Base-by-base conservation (phyloP, 176 grass and related monocot genomes). In the Raddia guianensis region DNA sequence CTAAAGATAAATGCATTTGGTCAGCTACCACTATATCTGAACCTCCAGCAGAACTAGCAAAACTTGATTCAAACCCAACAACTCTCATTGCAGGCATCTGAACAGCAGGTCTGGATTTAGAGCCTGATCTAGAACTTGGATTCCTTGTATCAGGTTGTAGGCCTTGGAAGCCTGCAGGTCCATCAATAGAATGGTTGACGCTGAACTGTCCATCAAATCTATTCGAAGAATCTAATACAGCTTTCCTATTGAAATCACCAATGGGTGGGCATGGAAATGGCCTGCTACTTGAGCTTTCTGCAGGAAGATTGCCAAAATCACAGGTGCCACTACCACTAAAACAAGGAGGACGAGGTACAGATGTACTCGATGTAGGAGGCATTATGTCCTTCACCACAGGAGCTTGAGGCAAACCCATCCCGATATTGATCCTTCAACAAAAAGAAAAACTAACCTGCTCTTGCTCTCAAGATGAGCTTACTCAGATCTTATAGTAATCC, bases 391-490 rank as follows among this genome's bases (percentile, higher is more conserved):
- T 79, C 27, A 76, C 70, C 16, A 63, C 20, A 45, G 75, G 83
- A 76, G 89, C 68, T 66, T 98, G 96, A 86, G 80, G 96, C 78
- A 98, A 82, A 9, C 96, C 96, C 96, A 98, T 95, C 80, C 34
- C 58, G 52, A 54, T 73, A 51, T 42, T 12, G 49, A 60, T 66
- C 3, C 85, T 86, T 73, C 65, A 68, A 57, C 12, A 48, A 76
- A 71, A n/a, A 9, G 12, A 14, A 33, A 87, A 71, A 83, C 9
- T 7, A 75, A 81, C 50, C 47, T 71, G 58, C 33, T 46, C 8
- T 62, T 74, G 4, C 43, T 80, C 13, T 14, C 47, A 49, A 55
- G 66, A 18, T 67, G 15, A 12, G 10, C 44, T 40, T 37, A 19
- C 27, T 66, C 5, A 32, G 72, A 68, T 66, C 37, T 77, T 78